These are phyloP conservation scores for Streptanthus diversifolius DNA, from an alignment of 345 rosid species.

Conservation along the genomic window DNA sequence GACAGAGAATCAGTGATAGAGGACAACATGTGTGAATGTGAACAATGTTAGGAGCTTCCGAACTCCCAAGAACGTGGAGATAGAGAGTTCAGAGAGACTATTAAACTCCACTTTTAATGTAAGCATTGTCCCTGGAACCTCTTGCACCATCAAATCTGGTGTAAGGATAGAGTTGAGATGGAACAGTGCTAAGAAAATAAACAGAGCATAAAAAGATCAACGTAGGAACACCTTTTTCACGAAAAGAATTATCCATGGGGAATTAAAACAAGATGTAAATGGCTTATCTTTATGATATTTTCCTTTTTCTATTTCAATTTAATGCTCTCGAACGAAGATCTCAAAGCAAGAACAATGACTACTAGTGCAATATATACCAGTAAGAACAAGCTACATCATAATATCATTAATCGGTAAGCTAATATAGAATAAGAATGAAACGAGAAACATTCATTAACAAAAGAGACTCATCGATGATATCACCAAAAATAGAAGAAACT, in stretches of 20 bases:
- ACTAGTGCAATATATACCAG: neutral
- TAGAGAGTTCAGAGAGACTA: slow-evolving; percentile 39
- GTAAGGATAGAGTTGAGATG: slow-evolving; percentile 1
- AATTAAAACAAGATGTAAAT: neutral
- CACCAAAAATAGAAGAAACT: neutral
- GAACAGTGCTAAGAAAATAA: slow-evolving; percentile 8
- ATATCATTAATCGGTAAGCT: neutral
- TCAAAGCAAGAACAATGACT: slow-evolving; percentile 7
- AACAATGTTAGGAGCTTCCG: slow-evolving; percentile 19
- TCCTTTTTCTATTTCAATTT: neutral
- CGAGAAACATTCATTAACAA: neutral
- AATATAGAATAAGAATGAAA: slow-evolving; percentile 1
- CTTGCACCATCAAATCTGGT: slow-evolving; percentile 20
- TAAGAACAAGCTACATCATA: neutral
- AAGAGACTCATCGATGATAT: neutral
- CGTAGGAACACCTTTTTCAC: neutral
- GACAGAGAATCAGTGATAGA: neutral
- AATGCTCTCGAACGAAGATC: neutral
- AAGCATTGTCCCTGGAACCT: slow-evolving; percentile 34
- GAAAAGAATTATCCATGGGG: neutral
- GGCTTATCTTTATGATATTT: neutral
- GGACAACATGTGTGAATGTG: neutral
- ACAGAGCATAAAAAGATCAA: neutral
- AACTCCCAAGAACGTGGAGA: neutral
- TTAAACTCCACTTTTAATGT: slow-evolving; percentile 41